Base-by-base conservation (phyloP, 1,284 basidiomycete species). In the Tilletia indica region DNA sequence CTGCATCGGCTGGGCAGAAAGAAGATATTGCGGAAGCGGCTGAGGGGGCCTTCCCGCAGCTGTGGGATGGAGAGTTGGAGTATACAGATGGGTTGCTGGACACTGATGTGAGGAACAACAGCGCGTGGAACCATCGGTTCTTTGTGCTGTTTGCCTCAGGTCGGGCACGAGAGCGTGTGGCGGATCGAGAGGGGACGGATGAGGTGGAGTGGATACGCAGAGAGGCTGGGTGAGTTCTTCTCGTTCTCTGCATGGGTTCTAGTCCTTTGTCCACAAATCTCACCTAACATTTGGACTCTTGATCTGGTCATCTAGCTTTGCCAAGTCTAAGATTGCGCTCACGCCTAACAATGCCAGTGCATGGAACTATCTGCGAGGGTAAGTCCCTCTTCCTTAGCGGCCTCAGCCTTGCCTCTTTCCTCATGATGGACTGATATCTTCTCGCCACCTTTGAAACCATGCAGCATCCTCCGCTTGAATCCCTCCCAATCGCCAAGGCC, bases 111-210 rank as follows among this genome's bases (percentile, higher is more conserved):
- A 86, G 95, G 78, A 99, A 99, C 85, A 99, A 99, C 83, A 95
- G 93, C 56, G 97, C 93, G 16, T 99, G 96, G 96, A 93, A 96
- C 83, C 97, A 98, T 87, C 90, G 96, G 34, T 98, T 94, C 88
- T 98, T 96, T 83, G 89, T 94, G 68, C 88, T 91, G n/a, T 94
- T 93, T 78, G 70, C 58, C 67, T 39, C 39, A 16, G 69, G 69
- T 19, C 56, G 68, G 25, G 45, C 49, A 12, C 38, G 36, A 64
- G 68, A 38, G 25, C 16, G 9, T 8, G n/a, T 45, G 19, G 25
- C 11, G 21, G 45, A 16, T 11, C 54, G n/a, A 51, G n/a, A 12
- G 25, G 25, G 1, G 69, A 47, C 4, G 14, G 48, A 14, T 31
- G 58, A 63, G 58, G 58, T 68, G 8, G 87, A 86, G 47, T 85